These are phyloP conservation scores for Dictyostelium capitatum DNA, from an alignment of 78 protist species.

Conservation along the genomic window DNA sequence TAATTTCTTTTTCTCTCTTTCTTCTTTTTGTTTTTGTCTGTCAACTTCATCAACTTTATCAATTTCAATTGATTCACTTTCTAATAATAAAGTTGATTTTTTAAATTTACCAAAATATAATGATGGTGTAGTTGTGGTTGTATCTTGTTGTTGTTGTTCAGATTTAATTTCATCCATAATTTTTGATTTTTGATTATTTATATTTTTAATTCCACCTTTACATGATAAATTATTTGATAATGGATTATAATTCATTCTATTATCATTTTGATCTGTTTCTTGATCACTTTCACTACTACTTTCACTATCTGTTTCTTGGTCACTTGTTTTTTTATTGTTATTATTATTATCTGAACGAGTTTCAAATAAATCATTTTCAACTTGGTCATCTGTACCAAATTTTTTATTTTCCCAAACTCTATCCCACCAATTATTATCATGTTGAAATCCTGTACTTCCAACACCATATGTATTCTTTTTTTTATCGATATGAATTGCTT, in stretches of 20 bases:
- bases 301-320: conserved; percentile 12
- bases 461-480: conserved; percentile 78
- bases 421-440: conserved; percentile 78
- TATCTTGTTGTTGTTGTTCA: neutral
- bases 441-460: conserved; percentile 32
- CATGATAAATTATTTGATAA: neutral
- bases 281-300: neutral
- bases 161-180: neutral
- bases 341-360: neutral
- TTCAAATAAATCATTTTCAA: conserved; percentile 36
- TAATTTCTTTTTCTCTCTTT: neutral
- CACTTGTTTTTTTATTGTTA: neutral
- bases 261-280: neutral
- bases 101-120: conserved; percentile 1
- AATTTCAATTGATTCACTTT: neutral
- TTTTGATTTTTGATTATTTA: neutral
- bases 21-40: neutral
- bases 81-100: neutral
- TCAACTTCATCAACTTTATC: neutral
- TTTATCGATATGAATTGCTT: conserved; percentile 53
- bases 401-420: conserved; percentile 31
- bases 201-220: conserved; percentile 16
- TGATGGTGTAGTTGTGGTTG: neutral
- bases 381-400: conserved; percentile 22
- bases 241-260: neutral